These are phyloP conservation scores for Suhomyces taliae DNA, from an alignment of 1,139 yeast genomes.

Conservation along the genomic window DNA sequence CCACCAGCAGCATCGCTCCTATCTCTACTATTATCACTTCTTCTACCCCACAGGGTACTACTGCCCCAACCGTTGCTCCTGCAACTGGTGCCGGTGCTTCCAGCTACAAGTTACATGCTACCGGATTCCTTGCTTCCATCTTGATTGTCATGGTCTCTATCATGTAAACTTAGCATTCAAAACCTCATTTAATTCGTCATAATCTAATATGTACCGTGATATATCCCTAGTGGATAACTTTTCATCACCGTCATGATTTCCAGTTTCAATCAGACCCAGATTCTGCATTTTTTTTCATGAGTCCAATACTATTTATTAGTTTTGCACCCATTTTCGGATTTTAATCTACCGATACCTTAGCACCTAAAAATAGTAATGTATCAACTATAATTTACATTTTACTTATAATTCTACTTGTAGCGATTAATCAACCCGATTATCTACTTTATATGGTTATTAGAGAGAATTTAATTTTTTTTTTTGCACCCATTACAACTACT, in stretches of 20 bases:
- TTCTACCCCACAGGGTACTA: slow-evolving; percentile 6
- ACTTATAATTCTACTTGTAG: too few relatives aligned
- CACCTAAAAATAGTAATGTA: too few relatives aligned
- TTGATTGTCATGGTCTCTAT: slow-evolving; percentile 5
- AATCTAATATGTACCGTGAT: neutral
- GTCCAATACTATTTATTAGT: neutral
- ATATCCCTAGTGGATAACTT: neutral
- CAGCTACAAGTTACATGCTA: slow-evolving; percentile 3
- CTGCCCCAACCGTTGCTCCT: slow-evolving; percentile 6
- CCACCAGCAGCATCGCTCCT: neutral
- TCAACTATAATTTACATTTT: too few relatives aligned
- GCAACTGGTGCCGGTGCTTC: slow-evolving; percentile 12
- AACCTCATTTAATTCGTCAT: neutral
- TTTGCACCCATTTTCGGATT: neutral
- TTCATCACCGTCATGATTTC: neutral
- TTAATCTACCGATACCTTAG: too few relatives aligned
- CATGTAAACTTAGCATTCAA: slow-evolving; percentile 1
- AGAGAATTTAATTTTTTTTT: too few relatives aligned
- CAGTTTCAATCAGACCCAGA: neutral
- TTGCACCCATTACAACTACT: too few relatives aligned
- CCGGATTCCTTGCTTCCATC: slow-evolving; percentile 7
- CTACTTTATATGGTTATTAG: too few relatives aligned
- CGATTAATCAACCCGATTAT: too few relatives aligned
- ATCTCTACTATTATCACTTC: neutral
- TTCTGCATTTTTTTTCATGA: too few relatives aligned